A percentile compares a stretch with the other conserved stretches of the same genome.
These are phyloP conservation scores for Colletotrichum agaves DNA, from an alignment of 2,329 filamentous ascomycete species.

Conservation along the genomic window DNA sequence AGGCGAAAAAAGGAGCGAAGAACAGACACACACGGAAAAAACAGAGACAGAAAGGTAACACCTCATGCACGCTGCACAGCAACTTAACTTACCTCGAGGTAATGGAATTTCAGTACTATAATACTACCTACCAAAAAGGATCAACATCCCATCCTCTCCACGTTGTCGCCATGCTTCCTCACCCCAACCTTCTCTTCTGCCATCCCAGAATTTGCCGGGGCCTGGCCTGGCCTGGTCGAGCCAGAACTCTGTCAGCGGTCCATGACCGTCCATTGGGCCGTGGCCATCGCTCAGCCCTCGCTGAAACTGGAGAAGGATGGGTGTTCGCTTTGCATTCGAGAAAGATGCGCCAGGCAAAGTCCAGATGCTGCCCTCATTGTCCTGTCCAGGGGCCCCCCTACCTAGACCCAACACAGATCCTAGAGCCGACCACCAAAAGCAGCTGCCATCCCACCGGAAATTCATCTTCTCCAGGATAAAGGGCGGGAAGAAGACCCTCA, in stretches of 20 bases:
- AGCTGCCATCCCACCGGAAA: constrained; percentile 15
- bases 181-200: background rate
- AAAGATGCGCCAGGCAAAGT: background rate
- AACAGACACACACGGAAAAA: background rate
- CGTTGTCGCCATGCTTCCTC: constrained; percentile 20
- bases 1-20: too few relatives aligned
- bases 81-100: too few relatives aligned
- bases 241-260: constrained; percentile 4
- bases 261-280: background rate
- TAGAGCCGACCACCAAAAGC: background rate
- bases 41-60: background rate
- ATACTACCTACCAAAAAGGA: background rate
- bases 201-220: background rate
- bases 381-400: background rate
- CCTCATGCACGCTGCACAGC: background rate
- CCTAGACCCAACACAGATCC: background rate
- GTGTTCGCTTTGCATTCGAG: background rate
- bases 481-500: background rate
- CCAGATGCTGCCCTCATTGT: background rate
- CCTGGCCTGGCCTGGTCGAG: background rate
- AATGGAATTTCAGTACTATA: too few relatives aligned
- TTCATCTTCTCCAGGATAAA: background rate
- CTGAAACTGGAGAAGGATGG: background rate
- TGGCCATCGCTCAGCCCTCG: background rate
- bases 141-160: constrained; percentile 11